These are phyloP conservation scores for Starmera amethionina DNA, from an alignment of 805 yeast genomes.

Conservation along the genomic window DNA sequence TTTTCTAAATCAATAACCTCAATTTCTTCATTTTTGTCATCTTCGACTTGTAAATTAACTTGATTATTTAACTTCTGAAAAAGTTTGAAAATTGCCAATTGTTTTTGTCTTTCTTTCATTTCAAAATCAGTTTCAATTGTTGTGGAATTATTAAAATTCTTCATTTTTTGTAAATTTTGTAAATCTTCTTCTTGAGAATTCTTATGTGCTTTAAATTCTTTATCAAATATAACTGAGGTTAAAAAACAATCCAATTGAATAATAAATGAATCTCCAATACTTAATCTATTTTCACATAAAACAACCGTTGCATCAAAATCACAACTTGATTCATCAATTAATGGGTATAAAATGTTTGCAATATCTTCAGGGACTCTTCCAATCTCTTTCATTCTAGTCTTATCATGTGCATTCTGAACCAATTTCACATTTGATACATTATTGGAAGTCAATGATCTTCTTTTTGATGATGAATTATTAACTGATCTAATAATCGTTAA, in stretches of 20 bases:
- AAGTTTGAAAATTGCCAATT: conserved; percentile 42
- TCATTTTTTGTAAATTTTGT: conserved; percentile 6
- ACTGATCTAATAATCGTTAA: conserved; percentile 30
- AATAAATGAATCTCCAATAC: conserved; percentile 69
- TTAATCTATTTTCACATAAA: conserved; percentile 45
- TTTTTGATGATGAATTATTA: conserved; percentile 15
- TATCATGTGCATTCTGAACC: conserved; percentile 15
- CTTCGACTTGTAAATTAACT: conserved; percentile 9
- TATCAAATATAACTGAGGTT: conserved; percentile 22
- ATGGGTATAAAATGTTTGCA: conserved; percentile 56
- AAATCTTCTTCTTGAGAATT: conserved; percentile 14
- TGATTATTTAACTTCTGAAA: conserved; percentile 40
- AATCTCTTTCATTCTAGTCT: conserved; percentile 39
- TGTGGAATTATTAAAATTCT: conserved; percentile 5
- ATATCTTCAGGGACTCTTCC: conserved; percentile 69
- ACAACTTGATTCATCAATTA: conserved; percentile 46
- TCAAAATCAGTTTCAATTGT: conserved; percentile 46
- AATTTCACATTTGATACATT: conserved; percentile 22
- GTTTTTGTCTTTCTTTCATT: conserved; percentile 38
- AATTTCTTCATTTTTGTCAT: conserved; percentile 9
- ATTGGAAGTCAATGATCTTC: conserved; percentile 13
- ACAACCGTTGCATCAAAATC: conserved; percentile 48
- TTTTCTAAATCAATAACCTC: conserved; percentile 27
- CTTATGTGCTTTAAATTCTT: conserved; percentile 3
- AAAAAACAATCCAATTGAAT: conserved; percentile 63